A percentile compares a stretch with the other conserved stretches of the same genome.
These are phyloP conservation scores for Plantago elongata DNA, from an alignment of 257 asterid species.

Conservation along the genomic window DNA sequence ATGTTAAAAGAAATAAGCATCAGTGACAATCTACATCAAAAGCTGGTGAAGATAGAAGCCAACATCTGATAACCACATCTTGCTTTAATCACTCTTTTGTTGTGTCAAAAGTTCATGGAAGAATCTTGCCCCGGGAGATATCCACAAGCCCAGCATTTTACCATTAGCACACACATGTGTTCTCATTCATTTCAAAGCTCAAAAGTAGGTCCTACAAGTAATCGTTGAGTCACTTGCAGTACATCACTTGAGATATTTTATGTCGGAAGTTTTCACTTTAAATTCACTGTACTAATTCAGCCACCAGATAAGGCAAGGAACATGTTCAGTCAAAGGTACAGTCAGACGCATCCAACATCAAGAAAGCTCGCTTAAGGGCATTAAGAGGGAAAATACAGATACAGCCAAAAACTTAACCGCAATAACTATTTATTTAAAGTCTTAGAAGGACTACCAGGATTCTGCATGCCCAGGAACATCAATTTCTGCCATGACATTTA, in stretches of 20 bases:
- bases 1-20: not conserved
- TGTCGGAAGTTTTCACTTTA: not conserved
- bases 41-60: not conserved
- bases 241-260: not conserved
- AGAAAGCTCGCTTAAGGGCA: conserved; percentile 2
- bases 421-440: conserved; percentile 9
- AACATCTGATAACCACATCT: not conserved
- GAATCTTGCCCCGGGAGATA: not conserved
- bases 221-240: not conserved
- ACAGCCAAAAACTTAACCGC: conserved; percentile 10
- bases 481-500: conserved; percentile 91
- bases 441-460: conserved; percentile 56
- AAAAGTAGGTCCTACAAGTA: not conserved
- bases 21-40: not conserved
- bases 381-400: not conserved
- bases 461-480: conserved; percentile 98
- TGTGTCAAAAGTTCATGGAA: not conserved
- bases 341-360: not conserved
- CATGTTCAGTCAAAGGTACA: no score
- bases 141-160: not conserved
- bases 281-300: not conserved
- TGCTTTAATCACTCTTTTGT: not conserved
- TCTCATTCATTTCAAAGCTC: not conserved
- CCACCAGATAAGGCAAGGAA: not conserved
- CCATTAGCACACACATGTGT: not conserved